phyloP scores from a whole-genome alignment of 495 filamentous ascomycete species.

The Lasiosphaeris hirsuta region DNA sequence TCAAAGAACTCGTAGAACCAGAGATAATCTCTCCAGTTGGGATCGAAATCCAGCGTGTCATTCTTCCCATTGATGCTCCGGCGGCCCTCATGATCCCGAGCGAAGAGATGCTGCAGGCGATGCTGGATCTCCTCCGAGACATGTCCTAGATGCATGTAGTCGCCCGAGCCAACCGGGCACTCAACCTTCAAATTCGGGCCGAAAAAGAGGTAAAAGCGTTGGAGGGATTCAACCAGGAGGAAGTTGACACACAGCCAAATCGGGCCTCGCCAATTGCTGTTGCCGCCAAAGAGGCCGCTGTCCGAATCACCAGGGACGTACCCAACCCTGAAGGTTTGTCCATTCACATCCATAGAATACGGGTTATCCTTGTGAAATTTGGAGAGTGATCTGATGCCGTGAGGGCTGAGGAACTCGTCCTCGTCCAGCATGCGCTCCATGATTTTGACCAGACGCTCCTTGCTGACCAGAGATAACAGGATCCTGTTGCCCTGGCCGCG shows the following conservation, averaged over 20 bases:
- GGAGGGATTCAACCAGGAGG: constrained; percentile 85
- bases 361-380: constrained; percentile 87
- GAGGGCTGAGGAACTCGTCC: constrained; percentile 83
- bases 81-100: constrained; percentile 74
- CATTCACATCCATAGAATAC: constrained; percentile 94
- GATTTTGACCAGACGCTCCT: constrained; percentile 81
- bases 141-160: constrained; percentile 92
- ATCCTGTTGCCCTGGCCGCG: constrained; percentile 87
- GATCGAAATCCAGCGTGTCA: constrained; percentile 82
- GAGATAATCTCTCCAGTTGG: constrained; percentile 87
- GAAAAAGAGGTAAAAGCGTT: constrained; percentile 94
- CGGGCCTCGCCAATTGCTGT: constrained; percentile 93
- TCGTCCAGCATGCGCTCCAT: constrained; percentile 90
- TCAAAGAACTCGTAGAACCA: constrained; percentile 99
- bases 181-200: constrained; percentile 84
- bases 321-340: constrained; percentile 79
- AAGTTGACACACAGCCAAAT: constrained; percentile 98
- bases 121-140: constrained; percentile 97
- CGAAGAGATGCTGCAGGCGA: constrained; percentile 87
- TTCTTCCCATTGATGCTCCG: constrained; percentile 80
- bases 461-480: constrained; percentile 81
- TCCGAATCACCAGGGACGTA: constrained; percentile 95
- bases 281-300: constrained; percentile 88
- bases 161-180: constrained; percentile 89
- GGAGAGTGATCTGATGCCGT: constrained; percentile 92